Conservation (phyloP, 2,329 filamentous ascomycete genomes). For the Fusarium caatingaense region DNA sequence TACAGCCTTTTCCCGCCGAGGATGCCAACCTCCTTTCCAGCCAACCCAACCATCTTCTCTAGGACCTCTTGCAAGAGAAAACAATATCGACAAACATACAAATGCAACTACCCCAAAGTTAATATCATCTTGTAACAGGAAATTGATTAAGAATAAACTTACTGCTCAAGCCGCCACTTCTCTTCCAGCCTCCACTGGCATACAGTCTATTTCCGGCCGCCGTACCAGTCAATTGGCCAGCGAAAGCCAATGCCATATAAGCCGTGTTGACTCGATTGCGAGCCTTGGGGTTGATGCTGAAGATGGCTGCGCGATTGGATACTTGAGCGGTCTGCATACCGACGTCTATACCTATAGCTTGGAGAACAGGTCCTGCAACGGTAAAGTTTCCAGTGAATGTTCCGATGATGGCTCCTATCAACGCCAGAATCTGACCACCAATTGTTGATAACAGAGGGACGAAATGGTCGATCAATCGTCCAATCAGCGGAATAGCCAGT, state of each 20-base stretch:
- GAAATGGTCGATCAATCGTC: constrained; percentile 74
- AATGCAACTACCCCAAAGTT: constrained; percentile 39
- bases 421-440: constrained; percentile 67
- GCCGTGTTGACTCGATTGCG: constrained; percentile 83
- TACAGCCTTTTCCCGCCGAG: constrained; percentile 23
- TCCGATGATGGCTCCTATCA: constrained; percentile 73
- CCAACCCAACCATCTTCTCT: constrained; percentile 50
- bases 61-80: constrained; percentile 49
- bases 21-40: constrained; percentile 49
- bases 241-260: constrained; percentile 82
- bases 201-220: constrained; percentile 67
- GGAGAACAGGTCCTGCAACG: constrained; percentile 77
- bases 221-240: constrained; percentile 79
- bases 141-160: background rate
- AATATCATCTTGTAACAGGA: background rate
- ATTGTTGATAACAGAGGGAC: constrained; percentile 76
- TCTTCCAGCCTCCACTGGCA: constrained; percentile 62
- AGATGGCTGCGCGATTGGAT: constrained; percentile 77
- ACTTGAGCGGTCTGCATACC: constrained; percentile 80
- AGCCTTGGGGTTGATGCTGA: constrained; percentile 75
- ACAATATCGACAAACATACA: constrained; percentile 39
- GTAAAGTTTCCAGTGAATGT: constrained; percentile 74
- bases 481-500: constrained; percentile 74
- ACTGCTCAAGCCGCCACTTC: constrained; percentile 56
- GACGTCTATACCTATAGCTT: constrained; percentile 77